Evolutionary conservation across 495 filamentous ascomycete species (phyloP).

Genomic region (Aspergillus taichungensis): DNA sequence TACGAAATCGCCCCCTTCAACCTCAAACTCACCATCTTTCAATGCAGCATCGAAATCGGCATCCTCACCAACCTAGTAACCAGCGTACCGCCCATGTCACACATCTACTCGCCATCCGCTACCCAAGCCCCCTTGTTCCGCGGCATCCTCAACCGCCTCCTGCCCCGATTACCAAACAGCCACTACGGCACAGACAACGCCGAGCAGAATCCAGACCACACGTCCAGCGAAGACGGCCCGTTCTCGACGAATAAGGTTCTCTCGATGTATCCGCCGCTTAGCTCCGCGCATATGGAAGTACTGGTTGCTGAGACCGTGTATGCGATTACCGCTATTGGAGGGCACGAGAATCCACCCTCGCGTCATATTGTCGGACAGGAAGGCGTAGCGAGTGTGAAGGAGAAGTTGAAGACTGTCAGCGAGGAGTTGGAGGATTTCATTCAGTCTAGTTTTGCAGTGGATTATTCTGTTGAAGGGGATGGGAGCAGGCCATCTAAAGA

Average conservation of each 20-base stretch:
- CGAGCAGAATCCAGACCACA: constrained; percentile 8
- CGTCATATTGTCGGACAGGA: constrained; percentile 91
- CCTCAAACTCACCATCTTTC: constrained; percentile 89
- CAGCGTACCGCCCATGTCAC: constrained; percentile 63
- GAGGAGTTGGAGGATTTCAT: constrained; percentile 96
- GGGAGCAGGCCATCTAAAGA: constrained; percentile 14
- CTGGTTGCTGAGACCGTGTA: constrained; percentile 84
- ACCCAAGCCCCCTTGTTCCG: constrained; percentile 75
- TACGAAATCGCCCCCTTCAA: constrained; percentile 98
- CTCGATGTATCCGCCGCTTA: constrained; percentile 62
- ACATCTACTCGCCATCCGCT: constrained; percentile 60
- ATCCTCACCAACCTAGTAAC: constrained; percentile 79
- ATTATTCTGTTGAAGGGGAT: constrained; percentile 49
- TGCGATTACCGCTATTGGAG: constrained; percentile 82
- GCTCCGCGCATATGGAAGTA: constrained; percentile 52
- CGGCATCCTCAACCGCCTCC: constrained; percentile 67
- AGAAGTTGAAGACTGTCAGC: constrained; percentile 92
- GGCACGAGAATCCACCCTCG: constrained; percentile 91
- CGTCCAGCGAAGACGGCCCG: constrained; percentile 30
- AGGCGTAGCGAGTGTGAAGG: constrained; percentile 79
- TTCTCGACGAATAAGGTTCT: constrained; percentile 48
- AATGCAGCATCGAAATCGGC: constrained; percentile 77
- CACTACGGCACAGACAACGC: constrained; percentile 16
- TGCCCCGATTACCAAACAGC: constrained; percentile 43
- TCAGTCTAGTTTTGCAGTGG: constrained; percentile 75